Evolutionary conservation across 352 stramenopile genomes (phyloP).

Genomic region (Phytophthora crassamura): DNA sequence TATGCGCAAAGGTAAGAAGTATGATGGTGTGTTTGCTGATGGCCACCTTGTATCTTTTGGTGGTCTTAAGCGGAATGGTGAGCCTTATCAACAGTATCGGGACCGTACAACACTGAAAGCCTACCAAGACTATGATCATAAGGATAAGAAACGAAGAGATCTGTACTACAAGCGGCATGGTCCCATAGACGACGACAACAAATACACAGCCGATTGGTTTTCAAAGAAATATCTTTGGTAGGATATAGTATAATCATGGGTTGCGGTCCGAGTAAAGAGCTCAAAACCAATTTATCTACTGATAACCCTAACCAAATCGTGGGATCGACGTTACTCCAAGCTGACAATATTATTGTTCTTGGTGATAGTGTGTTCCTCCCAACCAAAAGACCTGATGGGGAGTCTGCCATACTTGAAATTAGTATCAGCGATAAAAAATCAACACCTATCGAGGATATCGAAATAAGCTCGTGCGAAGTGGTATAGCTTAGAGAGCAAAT

Average conservation of each 20-base stretch:
- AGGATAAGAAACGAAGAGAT: not conserved
- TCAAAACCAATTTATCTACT: constrained; percentile 6
- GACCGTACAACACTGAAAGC: too few relatives aligned
- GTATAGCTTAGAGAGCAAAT: constrained; percentile 1
- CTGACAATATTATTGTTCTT: constrained; percentile 1
- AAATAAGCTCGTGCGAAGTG: not conserved
- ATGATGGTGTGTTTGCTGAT: too few relatives aligned
- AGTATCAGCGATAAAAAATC: constrained; percentile 13
- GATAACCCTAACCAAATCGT: too few relatives aligned
- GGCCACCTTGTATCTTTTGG: too few relatives aligned
- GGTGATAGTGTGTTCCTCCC: constrained; percentile 6
- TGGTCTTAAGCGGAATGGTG: too few relatives aligned
- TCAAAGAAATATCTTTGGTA: not conserved
- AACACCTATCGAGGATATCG: not conserved
- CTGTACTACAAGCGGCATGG: not conserved
- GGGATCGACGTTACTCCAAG: too few relatives aligned
- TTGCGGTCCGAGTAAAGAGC: constrained; percentile 1
- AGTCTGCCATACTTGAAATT: constrained; percentile 8
- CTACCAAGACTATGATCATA: not conserved
- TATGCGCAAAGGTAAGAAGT: too few relatives aligned
- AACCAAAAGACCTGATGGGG: not conserved
- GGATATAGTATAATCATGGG: constrained; percentile 3
- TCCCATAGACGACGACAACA: not conserved
- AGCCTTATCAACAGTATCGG: too few relatives aligned
- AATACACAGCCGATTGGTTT: too few relatives aligned